phyloP scores from a whole-genome alignment of 345 rosid genomes.

The Brassica juncea region DNA sequence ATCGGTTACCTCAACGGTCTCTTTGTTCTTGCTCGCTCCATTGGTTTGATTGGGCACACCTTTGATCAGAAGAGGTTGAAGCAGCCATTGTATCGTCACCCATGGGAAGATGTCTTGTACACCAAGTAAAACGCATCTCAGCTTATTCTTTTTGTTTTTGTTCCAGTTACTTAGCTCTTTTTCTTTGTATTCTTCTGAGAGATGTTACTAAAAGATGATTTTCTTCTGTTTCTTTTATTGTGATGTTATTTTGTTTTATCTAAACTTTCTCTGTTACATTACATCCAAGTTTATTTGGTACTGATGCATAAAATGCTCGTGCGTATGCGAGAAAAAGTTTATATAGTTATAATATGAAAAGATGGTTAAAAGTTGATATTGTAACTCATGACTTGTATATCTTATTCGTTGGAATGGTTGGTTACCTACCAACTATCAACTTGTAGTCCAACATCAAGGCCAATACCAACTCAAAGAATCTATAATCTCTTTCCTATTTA shows the following conservation, averaged over 20 bases:
- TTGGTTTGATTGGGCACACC: slow-evolving; percentile 88
- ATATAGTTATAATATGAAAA: not conserved
- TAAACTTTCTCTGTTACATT: not conserved
- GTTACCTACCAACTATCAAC: slow-evolving; percentile 16
- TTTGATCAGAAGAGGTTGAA: slow-evolving; percentile 98
- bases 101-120: slow-evolving; percentile 98
- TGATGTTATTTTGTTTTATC: slow-evolving; percentile 20
- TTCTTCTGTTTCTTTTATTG: slow-evolving; percentile 16
- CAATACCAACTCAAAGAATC: not conserved
- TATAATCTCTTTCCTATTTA: not conserved
- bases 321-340: not conserved
- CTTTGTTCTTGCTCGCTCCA: slow-evolving; percentile 88
- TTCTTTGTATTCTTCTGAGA: slow-evolving; percentile 2
- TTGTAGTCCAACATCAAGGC: not conserved
- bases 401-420: not conserved
- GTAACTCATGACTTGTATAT: not conserved
- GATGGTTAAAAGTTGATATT: not conserved
- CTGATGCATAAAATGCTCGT: not conserved
- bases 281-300: not conserved
- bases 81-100: slow-evolving; percentile 95
- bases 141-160: not conserved
- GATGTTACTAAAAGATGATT: slow-evolving; percentile 26
- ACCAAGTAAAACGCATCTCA: slow-evolving; percentile 60
- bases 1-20: slow-evolving; percentile 90
- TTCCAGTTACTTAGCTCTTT: slow-evolving; percentile 15